Evolutionary conservation across 1,139 yeast genomes (phyloP), one percentile per base, ranked within the genome.

Genomic region (Hansenula anomala): DNA sequence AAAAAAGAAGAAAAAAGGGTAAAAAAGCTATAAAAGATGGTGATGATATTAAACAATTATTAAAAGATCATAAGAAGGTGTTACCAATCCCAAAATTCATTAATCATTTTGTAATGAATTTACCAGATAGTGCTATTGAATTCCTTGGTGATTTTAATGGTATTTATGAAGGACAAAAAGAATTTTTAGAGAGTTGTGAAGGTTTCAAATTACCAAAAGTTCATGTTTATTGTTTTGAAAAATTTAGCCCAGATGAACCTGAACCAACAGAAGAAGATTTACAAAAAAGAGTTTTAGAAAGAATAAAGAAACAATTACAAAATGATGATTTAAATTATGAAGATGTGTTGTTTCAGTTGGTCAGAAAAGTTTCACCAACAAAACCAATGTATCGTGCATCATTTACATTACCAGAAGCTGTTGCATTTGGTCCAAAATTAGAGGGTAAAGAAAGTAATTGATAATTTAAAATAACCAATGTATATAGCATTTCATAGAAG

Each of bases 341-440:
- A 6, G 55, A 63, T 0, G 65, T 85, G 32, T 56, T 63, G 1
- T 84, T 89, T 61, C 97, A 90, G 56, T 66, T 83, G 48, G 98
- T 94, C 13, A 76, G 98, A 55, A 81, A 80, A 58, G 98, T 94
- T 13, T 92, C 98, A 0, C 98, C 98, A 3, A 88, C 97, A 3
- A 94, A 92, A 59, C 92, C 92, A 26, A 92, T 92, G 98, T 90
- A 78, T 58, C 89, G 97, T 60, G 86, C 87, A 5, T 69, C 90
- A 10, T 89, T 90, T 62, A 62, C 63, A 51, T 69, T 92, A 31
- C 98, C 98, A 0, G 70, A 69, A 43, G 82, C 75, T 44, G 88
- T 90, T 26, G 96, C 96, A 2, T 82, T 79, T 46, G 52, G 53
- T 6, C 9, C 22, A 44, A 39, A 33, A 20, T 6, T 25, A 28